Evolutionary conservation across 2,329 filamentous ascomycete genomes (phyloP), one percentile per base, ranked within the genome.

Genomic region (Coccinonectria pachysandricola): DNA sequence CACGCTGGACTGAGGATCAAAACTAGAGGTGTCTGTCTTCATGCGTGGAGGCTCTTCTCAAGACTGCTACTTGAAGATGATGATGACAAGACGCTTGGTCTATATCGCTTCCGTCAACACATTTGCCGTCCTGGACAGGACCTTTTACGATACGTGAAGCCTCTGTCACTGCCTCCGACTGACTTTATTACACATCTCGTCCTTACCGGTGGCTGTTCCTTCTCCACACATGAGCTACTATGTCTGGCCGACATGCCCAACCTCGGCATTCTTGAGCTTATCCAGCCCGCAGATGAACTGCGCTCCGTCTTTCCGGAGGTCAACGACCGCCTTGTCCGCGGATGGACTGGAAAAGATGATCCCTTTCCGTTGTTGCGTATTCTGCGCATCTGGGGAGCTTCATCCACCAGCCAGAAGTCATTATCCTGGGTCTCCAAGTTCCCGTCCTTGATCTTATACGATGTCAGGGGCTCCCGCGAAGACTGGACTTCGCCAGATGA

Each of bases 361-460:
- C 53, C 63, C 0, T 71, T 71, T 18, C 64, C 64, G 0, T 22
- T 57, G 4, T 51, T 71, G 21, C 53, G 65, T 4, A 45, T 69
- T 10, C 41, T 71, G 21, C 53, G 57, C 15, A 55, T 70, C 9
- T 59, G 58, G 57, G 57, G 61, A 1, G 46, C 57, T 16, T 39
- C 55, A 12, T 48, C 54, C 3, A 53, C 55, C 1, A 62, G 62
- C 0, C 38, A 47, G 5, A 37, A 49, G 5, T 64, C 60, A 1
- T 43, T 71, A 4, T 46, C 43, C 5, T 62, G 57, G 40, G 42
- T 62, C 3, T 42, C 52, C 7, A 44, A 40, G 4, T 64, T 70
- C 23, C 64, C 64, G 1, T 50, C 55, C 2, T 46, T 71, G 15
- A 53, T 49, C 1, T 26, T 68, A 4, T 64, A 64, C 37, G 63